Conservation (phyloP, 2,329 filamentous ascomycete genomes). For the Colletotrichum chrysophilum region DNA sequence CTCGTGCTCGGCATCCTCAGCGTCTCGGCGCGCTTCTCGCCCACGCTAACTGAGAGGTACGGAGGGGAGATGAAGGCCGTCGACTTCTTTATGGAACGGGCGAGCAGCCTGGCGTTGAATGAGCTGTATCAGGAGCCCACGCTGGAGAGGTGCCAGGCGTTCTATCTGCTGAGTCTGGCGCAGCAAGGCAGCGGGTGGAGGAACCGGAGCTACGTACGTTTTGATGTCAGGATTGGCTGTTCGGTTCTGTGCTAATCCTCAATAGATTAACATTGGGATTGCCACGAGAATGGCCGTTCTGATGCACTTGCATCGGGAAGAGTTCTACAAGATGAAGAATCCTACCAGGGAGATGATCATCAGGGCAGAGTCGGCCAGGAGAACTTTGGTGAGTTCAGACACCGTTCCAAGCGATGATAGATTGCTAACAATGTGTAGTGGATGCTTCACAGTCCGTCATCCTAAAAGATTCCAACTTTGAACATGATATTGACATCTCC, state of each 20-base stretch:
- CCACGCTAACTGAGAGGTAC: conserved; percentile 50
- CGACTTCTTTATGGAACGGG: conserved; percentile 58
- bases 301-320: conserved; percentile 60
- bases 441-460: conserved; percentile 56
- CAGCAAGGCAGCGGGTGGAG: conserved; percentile 61
- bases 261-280: conserved; percentile 60
- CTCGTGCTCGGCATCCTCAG: conserved; percentile 60
- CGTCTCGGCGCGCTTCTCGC: conserved; percentile 60
- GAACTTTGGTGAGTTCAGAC: conserved; percentile 51
- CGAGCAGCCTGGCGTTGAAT: conserved; percentile 49
- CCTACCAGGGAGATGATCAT: conserved; percentile 51
- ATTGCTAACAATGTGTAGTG: conserved; percentile 42
- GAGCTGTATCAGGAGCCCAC: conserved; percentile 59
- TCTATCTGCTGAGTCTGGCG: conserved; percentile 63
- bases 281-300: conserved; percentile 60
- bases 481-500: no score
- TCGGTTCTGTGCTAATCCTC: conserved; percentile 23
- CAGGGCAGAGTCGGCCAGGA: conserved; percentile 59
- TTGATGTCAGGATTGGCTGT: not conserved
- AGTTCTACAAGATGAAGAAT: conserved; percentile 51
- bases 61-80: conserved; percentile 57
- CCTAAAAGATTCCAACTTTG: no score
- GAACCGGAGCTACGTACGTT: conserved; percentile 58
- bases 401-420: not conserved
- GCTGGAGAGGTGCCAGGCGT: conserved; percentile 61